These are phyloP conservation scores for Asterophora lycoperdoides DNA, from an alignment of 768 basidiomycete genomes.

Conservation along the genomic window DNA sequence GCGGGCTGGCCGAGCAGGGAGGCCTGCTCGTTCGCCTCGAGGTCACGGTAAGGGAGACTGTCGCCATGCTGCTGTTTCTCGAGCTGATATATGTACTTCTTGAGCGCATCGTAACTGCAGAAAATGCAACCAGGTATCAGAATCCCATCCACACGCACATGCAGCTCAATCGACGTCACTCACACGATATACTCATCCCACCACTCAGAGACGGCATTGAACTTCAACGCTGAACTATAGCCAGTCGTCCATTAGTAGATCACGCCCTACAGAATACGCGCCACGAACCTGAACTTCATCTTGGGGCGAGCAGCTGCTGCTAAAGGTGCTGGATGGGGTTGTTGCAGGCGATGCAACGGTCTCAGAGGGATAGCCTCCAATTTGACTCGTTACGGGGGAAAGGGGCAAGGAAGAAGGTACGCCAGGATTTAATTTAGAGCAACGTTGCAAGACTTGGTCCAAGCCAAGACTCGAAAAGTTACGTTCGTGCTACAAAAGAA, in stretches of 20 bases:
- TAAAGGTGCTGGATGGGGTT: conserved; percentile 18
- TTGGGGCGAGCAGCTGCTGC: conserved; percentile 7
- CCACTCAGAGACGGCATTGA: conserved; percentile 90
- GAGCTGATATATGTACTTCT: conserved; percentile 80
- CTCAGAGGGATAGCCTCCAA: conserved; percentile 40
- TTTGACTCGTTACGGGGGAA: neutral
- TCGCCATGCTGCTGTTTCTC: conserved; percentile 69
- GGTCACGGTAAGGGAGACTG: conserved; percentile 39
- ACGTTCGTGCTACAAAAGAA: neutral
- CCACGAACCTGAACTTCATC: conserved; percentile 61
- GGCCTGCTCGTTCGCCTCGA: conserved; percentile 62
- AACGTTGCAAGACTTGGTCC: neutral
- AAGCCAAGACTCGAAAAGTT: neutral
- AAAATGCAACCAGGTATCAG: neutral
- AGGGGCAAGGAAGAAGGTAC: neutral
- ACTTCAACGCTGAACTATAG: conserved; percentile 75
- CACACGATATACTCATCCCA: conserved; percentile 89
- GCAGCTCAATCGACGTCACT: conserved; percentile 24
- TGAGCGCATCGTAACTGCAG: conserved; percentile 76
- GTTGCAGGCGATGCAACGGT: conserved; percentile 22
- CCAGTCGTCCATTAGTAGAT: too few relatives aligned
- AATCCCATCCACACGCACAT: neutral
- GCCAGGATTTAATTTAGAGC: neutral
- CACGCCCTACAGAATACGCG: too few relatives aligned
- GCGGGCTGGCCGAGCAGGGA: conserved; percentile 45